phyloP scores from a whole-genome alignment of 1,284 basidiomycete genomes.

The Cystobasidium pallidum region DNA sequence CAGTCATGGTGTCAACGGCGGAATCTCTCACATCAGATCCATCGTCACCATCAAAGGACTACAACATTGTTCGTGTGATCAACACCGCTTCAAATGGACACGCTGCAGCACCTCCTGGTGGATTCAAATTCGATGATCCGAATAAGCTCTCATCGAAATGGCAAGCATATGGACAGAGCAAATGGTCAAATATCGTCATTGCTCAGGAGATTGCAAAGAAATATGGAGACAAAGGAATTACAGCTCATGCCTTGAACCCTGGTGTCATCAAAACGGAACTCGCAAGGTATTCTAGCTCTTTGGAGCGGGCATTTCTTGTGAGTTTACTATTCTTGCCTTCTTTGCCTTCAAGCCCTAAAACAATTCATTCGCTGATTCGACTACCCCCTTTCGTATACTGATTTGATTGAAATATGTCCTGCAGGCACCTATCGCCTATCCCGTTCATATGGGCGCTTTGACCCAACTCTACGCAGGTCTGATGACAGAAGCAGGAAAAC shows the following conservation, averaged over 20 bases:
- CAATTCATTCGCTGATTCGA: too few relatives aligned
- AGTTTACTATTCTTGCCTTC: not conserved
- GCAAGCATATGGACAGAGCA: constrained; percentile 37
- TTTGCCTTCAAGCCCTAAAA: not conserved
- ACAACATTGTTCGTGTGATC: constrained; percentile 33
- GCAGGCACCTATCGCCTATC: constrained; percentile 17
- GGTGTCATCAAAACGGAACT: constrained; percentile 33
- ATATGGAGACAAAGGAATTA: constrained; percentile 29
- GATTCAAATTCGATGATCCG: constrained; percentile 28
- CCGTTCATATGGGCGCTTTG: constrained; percentile 5
- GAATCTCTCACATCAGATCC: not conserved
- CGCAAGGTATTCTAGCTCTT: not conserved
- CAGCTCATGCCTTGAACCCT: constrained; percentile 11
- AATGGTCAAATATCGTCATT: constrained; percentile 34
- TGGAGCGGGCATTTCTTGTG: constrained; percentile 10
- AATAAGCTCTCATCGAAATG: constrained; percentile 14
- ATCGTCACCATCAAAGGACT: constrained; percentile 9
- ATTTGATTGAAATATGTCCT: not conserved
- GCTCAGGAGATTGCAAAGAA: constrained; percentile 25
- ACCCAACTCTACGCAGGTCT: constrained; percentile 34
- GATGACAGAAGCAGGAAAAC: constrained; percentile 26
- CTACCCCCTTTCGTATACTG: too few relatives aligned
- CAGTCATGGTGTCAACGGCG: constrained; percentile 15
- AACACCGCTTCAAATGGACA: constrained; percentile 27
- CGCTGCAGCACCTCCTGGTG: constrained; percentile 16